A percentile compares a stretch with the other conserved stretches of the same genome.
Evolutionary conservation across 164 flowering plant genomes (phyloP).

Genomic region (Taxillus chinensis): DNA sequence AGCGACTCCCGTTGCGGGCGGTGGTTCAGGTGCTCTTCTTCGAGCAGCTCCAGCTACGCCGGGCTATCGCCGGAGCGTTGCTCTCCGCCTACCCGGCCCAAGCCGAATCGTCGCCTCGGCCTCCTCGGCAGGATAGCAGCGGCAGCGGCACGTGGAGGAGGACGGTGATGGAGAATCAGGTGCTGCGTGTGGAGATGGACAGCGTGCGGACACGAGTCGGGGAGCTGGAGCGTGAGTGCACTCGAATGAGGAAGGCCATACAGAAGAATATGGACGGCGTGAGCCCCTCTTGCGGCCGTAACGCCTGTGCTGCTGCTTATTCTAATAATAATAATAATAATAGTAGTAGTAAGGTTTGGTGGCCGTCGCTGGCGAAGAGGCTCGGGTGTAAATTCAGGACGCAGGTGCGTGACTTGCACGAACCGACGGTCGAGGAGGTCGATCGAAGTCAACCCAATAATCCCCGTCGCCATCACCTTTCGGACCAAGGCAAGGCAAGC

Average conservation of each 20-base stretch:
- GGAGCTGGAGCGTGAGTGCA: conserved; percentile 83
- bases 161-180: conserved; percentile 80
- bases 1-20: conserved; percentile 79
- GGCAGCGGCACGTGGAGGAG: conserved; percentile 39
- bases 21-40: conserved; percentile 91
- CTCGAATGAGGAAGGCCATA: conserved; percentile 72
- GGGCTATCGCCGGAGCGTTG: conserved; percentile 75
- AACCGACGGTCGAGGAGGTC: conserved; percentile 44
- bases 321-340: too few relatives aligned
- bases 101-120: conserved; percentile 6
- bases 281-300: conserved; percentile 12
- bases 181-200: conserved; percentile 82
- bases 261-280: conserved; percentile 47
- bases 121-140: background rate
- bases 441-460: too few relatives aligned
- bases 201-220: conserved; percentile 88
- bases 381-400: conserved; percentile 93
- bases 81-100: conserved; percentile 32
- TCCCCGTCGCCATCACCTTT: too few relatives aligned
- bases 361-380: conserved; percentile 36
- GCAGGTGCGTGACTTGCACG: conserved; percentile 93
- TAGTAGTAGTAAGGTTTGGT: conserved; percentile 15
- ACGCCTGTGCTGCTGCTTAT: background rate
- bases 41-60: conserved; percentile 94
- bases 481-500: too few relatives aligned